Base-by-base conservation (phyloP, 768 basidiomycete genomes). In the Hypholoma fasciculare region DNA sequence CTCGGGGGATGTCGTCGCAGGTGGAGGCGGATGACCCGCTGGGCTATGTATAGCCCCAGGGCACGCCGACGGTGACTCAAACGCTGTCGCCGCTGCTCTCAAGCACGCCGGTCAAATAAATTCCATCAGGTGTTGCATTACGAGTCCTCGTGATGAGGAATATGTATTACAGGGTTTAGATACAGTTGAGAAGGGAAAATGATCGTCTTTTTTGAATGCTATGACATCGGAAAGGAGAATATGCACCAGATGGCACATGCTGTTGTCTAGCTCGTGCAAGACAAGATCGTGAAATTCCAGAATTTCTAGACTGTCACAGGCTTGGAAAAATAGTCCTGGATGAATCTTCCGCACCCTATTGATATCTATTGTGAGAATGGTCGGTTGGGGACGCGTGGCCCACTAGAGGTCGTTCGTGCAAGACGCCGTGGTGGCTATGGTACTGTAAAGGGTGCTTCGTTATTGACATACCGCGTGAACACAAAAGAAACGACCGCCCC, bases 281-380 rank as follows among this genome's bases (percentile, higher is more conserved):
- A 48, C 49, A 36, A 60, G 38, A 49, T 49, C 50, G 39, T 8
- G 50, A 58, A 52, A 52, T 52, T 52, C 49, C 57, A 52, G 49
- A 52, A 52, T 46, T 58, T 49, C 37, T 27, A 50, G 38, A 39
- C 48, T 43, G 55, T 57, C 48, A 54, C 48, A 54, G 47, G 54
- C 30, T 20, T 39, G 13, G 57, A 40, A 59, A 44, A 47, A 44
- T 51, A 51, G 61, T 59, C 40, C 53, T 52, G 39, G 39, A 49
- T 48, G 56, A 36, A 53, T 46, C 27, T 50, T 34, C 52, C 42
- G 49, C 23, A 14, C 49, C 50, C 54, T 74, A 77, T 71, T 76
- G 74, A 64, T 78, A 79, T 73, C 78, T 72, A 70, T 73, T 73
- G 67, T 78, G 76, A 51, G 74, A 63, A 54, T 69, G 68, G 54